Conservation (phyloP, 768 basidiomycete species). For the Amanita jacksonii region DNA sequence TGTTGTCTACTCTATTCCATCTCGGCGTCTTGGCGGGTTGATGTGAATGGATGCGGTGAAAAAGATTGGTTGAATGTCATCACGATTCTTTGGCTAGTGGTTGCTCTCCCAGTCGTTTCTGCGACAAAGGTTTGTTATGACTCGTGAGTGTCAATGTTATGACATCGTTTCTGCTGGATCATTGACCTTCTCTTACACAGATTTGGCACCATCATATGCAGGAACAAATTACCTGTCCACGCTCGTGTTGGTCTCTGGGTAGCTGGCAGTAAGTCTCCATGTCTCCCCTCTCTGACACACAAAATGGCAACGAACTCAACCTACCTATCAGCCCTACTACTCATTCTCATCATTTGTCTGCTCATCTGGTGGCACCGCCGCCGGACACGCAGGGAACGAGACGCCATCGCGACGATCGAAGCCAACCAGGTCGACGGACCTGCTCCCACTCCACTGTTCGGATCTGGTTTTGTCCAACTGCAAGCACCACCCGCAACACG, state of each 20-base stretch:
- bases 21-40: too few relatives aligned
- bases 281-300: not conserved
- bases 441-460: slow-evolving; percentile 19
- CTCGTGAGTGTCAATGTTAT: slow-evolving; percentile 1
- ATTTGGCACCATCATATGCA: slow-evolving; percentile 3
- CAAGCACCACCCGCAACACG: not conserved
- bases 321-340: not conserved
- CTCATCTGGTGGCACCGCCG: not conserved
- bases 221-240: not conserved
- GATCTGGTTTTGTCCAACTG: slow-evolving; percentile 18
- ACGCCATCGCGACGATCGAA: slow-evolving; percentile 13
- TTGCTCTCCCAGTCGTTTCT: slow-evolving; percentile 15
- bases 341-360: not conserved
- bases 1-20: too few relatives aligned
- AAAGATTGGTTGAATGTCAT: slow-evolving; percentile 2
- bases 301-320: not conserved
- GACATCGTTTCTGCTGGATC: not conserved
- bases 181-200: not conserved
- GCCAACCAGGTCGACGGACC: slow-evolving; percentile 24
- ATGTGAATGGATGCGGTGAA: too few relatives aligned
- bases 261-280: not conserved
- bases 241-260: slow-evolving; percentile 2
- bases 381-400: slow-evolving; percentile 2
- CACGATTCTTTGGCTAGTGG: slow-evolving; percentile 13
- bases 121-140: slow-evolving; percentile 17